Evolutionary conservation across 768 basidiomycete species (phyloP), one percentile per base, ranked within the genome.

Genomic region (Xerocomellus amylosporus): DNA sequence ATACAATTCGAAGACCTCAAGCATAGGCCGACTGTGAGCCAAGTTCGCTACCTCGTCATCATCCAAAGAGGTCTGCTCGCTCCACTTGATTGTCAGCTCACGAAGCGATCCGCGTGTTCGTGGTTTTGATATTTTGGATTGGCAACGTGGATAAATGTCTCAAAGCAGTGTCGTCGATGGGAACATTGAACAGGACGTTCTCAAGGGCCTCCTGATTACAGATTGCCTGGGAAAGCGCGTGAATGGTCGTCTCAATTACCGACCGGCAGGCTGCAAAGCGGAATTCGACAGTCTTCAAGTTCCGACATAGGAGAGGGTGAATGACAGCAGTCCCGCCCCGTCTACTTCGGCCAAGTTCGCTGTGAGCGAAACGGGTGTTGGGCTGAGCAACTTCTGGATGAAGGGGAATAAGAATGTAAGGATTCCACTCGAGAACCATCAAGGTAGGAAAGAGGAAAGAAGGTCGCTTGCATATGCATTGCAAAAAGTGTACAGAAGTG

Each of bases 351-450:
- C 2, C 20, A 61, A 33, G 6, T 10, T 45, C 3, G 19, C 59
- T 0, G 24, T 1, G 8, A 62, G 49, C 2, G 46, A 46, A 34
- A 55, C 39, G 19, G 62, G 60, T 1, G 53, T 33, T 20, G 60
- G 56, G 37, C 37, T 43, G 41, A 62, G 60, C 42, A 62, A 38
- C 17, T 17, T 51, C 26, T 50, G 56, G 20, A 62, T 52, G 40
- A 46, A 46, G n/a, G 51, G 13, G 13, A 19, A 33, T 22, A 8
- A 1, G 5, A 20, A 9, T 1, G 17, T 6, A 19, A 22, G 50
- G 20, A 22, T 13, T 28, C 54, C 54, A 63, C 7, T 1, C 10
- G 20, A 62, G 60, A n/a, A 17, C 28, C 47, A 8, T 54, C 1
- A 59, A 28, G 6, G 55, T 56, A 12, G 62, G 58, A 1, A 61